Evolutionary conservation across 176 grass and related monocot genomes (phyloP).

Genomic region (Avena atlantica): DNA sequence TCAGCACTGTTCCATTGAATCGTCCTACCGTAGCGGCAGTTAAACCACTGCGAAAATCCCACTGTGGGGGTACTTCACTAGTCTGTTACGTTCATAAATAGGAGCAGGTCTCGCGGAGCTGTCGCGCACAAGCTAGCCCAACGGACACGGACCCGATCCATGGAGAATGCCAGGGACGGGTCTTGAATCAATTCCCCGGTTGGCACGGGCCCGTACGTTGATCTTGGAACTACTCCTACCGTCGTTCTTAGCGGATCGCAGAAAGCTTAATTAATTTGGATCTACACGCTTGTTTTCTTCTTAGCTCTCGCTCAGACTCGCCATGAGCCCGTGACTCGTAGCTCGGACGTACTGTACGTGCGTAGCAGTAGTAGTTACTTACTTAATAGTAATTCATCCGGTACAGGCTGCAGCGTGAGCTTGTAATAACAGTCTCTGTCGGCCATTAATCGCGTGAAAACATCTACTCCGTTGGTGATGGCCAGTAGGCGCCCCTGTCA

Average conservation of each 20-base stretch:
- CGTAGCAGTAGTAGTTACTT: too few relatives aligned
- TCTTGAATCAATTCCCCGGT: not conserved
- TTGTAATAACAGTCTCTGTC: slow-evolving; percentile 28
- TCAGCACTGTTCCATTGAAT: slow-evolving; percentile 26
- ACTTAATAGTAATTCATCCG: not conserved
- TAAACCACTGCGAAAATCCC: not conserved
- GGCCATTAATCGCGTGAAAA: not conserved
- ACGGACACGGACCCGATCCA: not conserved
- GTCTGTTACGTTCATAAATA: slow-evolving; percentile 38
- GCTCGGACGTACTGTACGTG: not conserved
- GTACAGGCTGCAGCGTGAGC: not conserved
- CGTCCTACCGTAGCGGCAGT: not conserved
- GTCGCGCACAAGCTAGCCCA: slow-evolving; percentile 12
- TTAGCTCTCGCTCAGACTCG: not conserved
- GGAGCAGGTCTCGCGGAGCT: slow-evolving; percentile 47
- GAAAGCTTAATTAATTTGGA: slow-evolving; percentile 20
- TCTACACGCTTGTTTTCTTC: not conserved
- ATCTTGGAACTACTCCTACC: not conserved
- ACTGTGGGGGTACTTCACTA: slow-evolving; percentile 31
- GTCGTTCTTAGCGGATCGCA: not conserved
- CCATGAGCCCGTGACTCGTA: not conserved
- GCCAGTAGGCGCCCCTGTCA: slow-evolving; percentile 23
- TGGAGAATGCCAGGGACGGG: slow-evolving; percentile 27
- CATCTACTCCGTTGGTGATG: not conserved
- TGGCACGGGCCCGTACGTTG: slow-evolving; percentile 14